phyloP scores from a whole-genome alignment of 306 rosid species.

The Prunus padus region DNA sequence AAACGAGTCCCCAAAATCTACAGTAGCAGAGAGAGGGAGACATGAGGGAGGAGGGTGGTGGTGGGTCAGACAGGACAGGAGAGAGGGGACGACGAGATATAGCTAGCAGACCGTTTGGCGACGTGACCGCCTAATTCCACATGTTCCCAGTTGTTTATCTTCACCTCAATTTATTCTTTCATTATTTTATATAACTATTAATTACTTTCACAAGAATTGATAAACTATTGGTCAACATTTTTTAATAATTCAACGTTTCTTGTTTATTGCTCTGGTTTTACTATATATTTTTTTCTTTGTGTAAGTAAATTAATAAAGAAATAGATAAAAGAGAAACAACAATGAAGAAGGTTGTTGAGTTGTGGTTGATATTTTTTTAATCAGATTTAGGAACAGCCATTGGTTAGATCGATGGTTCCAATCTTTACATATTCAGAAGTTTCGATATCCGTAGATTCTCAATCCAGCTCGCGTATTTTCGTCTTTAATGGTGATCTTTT shows the following conservation, averaged over 20 bases:
- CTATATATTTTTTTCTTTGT: background rate
- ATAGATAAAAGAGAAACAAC: background rate
- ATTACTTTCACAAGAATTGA: background rate
- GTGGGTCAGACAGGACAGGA: no score
- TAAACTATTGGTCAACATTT: background rate
- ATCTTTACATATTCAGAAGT: no score
- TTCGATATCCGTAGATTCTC: no score
- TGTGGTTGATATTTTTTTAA: background rate
- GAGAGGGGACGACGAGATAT: conserved; percentile 6
- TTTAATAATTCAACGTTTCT: background rate
- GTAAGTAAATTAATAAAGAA: no score
- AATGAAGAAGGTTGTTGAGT: background rate
- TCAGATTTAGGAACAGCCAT: background rate
- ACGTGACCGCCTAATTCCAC: conserved; percentile 21
- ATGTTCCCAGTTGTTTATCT: conserved; percentile 10
- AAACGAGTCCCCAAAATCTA: no score
- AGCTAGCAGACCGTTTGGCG: conserved; percentile 18
- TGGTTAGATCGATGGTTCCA: background rate
- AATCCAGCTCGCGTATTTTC: no score
- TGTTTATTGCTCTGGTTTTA: background rate
- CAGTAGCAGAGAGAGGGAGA: no score
- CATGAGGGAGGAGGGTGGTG: no score
- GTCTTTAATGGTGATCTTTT: background rate
- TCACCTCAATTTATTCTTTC: no score
- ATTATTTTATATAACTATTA: background rate